Evolutionary conservation across 805 yeast genomes (phyloP).

Genomic region (Yarrowia sp.): DNA sequence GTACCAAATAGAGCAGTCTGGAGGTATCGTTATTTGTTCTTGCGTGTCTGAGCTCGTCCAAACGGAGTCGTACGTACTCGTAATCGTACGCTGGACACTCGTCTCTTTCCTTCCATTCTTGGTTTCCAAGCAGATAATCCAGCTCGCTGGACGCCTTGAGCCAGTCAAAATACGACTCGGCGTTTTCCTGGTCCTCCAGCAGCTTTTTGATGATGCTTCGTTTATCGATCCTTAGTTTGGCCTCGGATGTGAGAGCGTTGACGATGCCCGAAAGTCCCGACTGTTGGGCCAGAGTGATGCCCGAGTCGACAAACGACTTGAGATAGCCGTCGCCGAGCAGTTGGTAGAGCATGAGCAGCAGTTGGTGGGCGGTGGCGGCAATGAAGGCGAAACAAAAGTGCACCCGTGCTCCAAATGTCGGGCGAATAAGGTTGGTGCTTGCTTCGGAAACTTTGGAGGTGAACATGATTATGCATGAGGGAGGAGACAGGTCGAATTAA

Average conservation of each 20-base stretch:
- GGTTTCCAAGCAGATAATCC: constrained; percentile 62
- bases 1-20: constrained; percentile 62
- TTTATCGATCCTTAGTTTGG: constrained; percentile 16
- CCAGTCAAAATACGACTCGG: constrained; percentile 55
- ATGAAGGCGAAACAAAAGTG: constrained; percentile 1
- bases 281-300: constrained; percentile 19
- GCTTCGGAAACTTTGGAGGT: constrained; percentile 2
- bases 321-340: constrained; percentile 22
- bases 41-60: constrained; percentile 57
- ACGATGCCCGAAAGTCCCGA: background rate
- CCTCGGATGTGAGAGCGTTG: constrained; percentile 16
- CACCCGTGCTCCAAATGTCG: background rate
- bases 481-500: background rate
- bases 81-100: constrained; percentile 73
- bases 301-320: constrained; percentile 7
- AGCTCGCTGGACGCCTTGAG: constrained; percentile 55
- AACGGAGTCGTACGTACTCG: constrained; percentile 50
- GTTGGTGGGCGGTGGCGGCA: background rate
- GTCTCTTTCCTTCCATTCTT: constrained; percentile 63
- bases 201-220: constrained; percentile 21
- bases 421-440: constrained; percentile 16
- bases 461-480: constrained; percentile 21
- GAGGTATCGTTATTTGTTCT: constrained; percentile 56
- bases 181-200: constrained; percentile 27
- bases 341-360: constrained; percentile 20